Evolutionary conservation across 129 eudicot genomes (phyloP).

Genomic region (Saussurea involucrata): DNA sequence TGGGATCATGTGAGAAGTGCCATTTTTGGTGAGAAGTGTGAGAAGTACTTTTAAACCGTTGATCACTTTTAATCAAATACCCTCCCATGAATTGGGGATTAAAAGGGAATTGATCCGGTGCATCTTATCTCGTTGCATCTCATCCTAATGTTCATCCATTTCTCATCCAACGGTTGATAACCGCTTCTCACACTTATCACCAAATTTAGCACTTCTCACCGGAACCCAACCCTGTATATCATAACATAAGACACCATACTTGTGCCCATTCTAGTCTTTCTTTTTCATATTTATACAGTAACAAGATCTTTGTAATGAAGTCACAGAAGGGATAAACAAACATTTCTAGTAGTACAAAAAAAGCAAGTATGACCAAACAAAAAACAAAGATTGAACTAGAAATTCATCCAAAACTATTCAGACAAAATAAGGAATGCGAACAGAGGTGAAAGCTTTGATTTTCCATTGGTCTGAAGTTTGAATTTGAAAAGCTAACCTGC

Average conservation of each 20-base stretch:
- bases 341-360: background rate
- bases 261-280: background rate
- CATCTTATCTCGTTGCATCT: too few relatives aligned
- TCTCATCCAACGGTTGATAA: too few relatives aligned
- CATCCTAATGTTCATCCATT: too few relatives aligned
- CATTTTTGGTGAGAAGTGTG: too few relatives aligned
- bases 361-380: background rate
- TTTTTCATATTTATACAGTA: background rate
- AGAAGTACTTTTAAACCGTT: too few relatives aligned
- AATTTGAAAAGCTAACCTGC: background rate
- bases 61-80: too few relatives aligned
- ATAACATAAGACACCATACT: background rate
- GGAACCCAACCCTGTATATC: too few relatives aligned
- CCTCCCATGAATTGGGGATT: too few relatives aligned
- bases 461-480: background rate
- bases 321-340: background rate
- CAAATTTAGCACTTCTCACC: too few relatives aligned
- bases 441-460: background rate
- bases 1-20: too few relatives aligned
- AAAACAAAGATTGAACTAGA: background rate
- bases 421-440: background rate
- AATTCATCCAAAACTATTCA: background rate
- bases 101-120: too few relatives aligned
- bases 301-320: background rate
- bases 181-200: too few relatives aligned